phyloP scores from a whole-genome alignment of 805 yeast species.

The Suhomyces canberraensis region DNA sequence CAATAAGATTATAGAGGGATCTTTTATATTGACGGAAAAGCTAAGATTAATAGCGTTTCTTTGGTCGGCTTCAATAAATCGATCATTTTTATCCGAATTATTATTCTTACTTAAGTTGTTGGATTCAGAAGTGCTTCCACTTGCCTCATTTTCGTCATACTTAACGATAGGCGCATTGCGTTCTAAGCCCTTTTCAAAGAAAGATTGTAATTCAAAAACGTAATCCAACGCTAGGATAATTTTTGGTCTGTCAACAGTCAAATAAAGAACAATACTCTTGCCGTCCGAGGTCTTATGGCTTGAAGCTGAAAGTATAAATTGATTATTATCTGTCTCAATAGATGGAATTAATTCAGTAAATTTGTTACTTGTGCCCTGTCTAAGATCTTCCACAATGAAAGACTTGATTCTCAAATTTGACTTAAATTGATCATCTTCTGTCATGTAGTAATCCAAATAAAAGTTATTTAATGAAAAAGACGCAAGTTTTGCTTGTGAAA shows the following conservation, averaged over 20 bases:
- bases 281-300: slow-evolving; percentile 39
- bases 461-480: slow-evolving; percentile 54
- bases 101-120: neutral
- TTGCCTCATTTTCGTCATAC: slow-evolving; percentile 14
- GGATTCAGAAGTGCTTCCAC: neutral
- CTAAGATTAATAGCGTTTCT: slow-evolving; percentile 30
- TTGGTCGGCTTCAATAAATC: slow-evolving; percentile 4
- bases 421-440: slow-evolving; percentile 51
- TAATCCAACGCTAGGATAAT: slow-evolving; percentile 84
- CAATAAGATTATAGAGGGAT: slow-evolving; percentile 72
- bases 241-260: slow-evolving; percentile 77
- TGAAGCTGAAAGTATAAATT: slow-evolving; percentile 57
- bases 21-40: slow-evolving; percentile 64
- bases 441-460: slow-evolving; percentile 48
- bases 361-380: slow-evolving; percentile 59
- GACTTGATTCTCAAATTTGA: slow-evolving; percentile 67
- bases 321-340: slow-evolving; percentile 58
- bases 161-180: slow-evolving; percentile 13
- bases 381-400: slow-evolving; percentile 72
- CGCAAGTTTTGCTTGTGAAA: slow-evolving; percentile 35
- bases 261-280: slow-evolving; percentile 45
- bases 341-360: slow-evolving; percentile 82
- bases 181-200: slow-evolving; percentile 50
- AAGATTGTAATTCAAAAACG: slow-evolving; percentile 68
- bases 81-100: neutral